Percentiles rank a stretch among this genome's conserved stretches.
These are phyloP conservation scores for Talaromyces piceae DNA, from an alignment of 2,329 filamentous ascomycete species.

Conservation along the genomic window DNA sequence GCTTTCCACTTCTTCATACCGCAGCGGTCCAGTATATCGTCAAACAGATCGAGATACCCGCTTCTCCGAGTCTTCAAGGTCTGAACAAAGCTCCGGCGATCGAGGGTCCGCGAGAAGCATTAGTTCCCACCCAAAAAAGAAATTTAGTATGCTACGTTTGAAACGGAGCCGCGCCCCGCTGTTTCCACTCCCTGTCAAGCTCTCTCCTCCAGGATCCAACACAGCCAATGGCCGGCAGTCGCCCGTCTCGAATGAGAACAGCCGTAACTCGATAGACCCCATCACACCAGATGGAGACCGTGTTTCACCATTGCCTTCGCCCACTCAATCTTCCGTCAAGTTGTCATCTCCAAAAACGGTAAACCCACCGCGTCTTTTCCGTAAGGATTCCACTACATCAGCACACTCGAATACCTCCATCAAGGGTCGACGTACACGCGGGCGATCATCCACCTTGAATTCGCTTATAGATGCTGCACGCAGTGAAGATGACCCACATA, in stretches of 20 bases:
- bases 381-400: slow-evolving; percentile 56
- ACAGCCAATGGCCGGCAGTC: slow-evolving; percentile 15
- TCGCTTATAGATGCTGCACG: slow-evolving; percentile 64
- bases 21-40: slow-evolving; percentile 46
- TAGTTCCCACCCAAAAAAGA: slow-evolving; percentile 55
- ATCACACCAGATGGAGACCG: slow-evolving; percentile 25
- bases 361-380: slow-evolving; percentile 40
- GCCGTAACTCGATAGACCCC: slow-evolving; percentile 17
- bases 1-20: slow-evolving; percentile 40
- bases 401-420: slow-evolving; percentile 49
- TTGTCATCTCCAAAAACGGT: slow-evolving; percentile 37
- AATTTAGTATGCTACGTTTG: slow-evolving; percentile 71
- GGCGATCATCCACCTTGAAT: slow-evolving; percentile 82
- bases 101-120: slow-evolving; percentile 50
- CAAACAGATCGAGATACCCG: slow-evolving; percentile 57
- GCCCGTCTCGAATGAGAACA: slow-evolving; percentile 5
- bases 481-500: slow-evolving; percentile 56
- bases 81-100: slow-evolving; percentile 73
- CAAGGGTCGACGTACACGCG: slow-evolving; percentile 51
- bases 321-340: slow-evolving; percentile 47
- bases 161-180: slow-evolving; percentile 68
- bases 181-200: slow-evolving; percentile 82
- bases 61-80: slow-evolving; percentile 80
- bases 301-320: slow-evolving; percentile 39
- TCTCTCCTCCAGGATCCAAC: slow-evolving; percentile 39